Conservation (phyloP, 192 early-diverging fungal species). For the Coemansia guatemalensis region DNA sequence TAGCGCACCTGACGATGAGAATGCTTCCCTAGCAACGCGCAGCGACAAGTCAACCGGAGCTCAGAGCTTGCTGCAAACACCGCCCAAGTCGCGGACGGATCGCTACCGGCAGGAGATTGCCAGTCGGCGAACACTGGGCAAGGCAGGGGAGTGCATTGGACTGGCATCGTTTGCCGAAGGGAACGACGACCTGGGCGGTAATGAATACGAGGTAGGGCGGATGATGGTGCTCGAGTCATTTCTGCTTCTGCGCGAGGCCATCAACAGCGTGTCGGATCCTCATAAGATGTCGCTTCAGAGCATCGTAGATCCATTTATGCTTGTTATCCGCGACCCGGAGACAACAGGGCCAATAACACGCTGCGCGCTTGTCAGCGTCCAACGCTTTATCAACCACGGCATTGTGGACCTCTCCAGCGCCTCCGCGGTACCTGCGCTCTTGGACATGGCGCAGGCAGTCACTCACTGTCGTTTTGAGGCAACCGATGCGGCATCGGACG, state of each 20-base stretch:
- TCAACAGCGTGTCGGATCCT: conserved; percentile 54
- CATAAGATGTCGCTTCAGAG: conserved; percentile 63
- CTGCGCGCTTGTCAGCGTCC: conserved; percentile 83
- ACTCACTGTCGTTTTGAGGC: conserved; percentile 97
- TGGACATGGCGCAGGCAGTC: conserved; percentile 68
- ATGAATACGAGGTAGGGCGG: conserved; percentile 33
- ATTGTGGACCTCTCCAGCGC: conserved; percentile 57
- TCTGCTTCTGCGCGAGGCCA: conserved; percentile 40
- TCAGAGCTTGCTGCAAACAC: neutral
- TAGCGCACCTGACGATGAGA: neutral
- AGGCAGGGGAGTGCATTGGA: conserved; percentile 43
- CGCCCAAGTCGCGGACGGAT: conserved; percentile 10
- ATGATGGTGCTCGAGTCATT: conserved; percentile 47
- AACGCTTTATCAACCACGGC: conserved; percentile 85
- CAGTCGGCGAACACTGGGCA: conserved; percentile 42
- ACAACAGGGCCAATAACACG: conserved; percentile 95
- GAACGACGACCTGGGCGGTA: conserved; percentile 20
- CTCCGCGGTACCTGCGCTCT: conserved; percentile 31
- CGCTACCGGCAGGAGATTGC: conserved; percentile 32
- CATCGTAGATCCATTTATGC: conserved; percentile 89
- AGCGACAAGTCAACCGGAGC: neutral
- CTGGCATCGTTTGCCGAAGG: conserved; percentile 44
- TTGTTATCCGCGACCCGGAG: conserved; percentile 88
- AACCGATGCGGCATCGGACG: conserved; percentile 90
- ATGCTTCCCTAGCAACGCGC: neutral